phyloP scores from a whole-genome alignment of 441 rosid genomes.

The Pelargonium citronellum region DNA sequence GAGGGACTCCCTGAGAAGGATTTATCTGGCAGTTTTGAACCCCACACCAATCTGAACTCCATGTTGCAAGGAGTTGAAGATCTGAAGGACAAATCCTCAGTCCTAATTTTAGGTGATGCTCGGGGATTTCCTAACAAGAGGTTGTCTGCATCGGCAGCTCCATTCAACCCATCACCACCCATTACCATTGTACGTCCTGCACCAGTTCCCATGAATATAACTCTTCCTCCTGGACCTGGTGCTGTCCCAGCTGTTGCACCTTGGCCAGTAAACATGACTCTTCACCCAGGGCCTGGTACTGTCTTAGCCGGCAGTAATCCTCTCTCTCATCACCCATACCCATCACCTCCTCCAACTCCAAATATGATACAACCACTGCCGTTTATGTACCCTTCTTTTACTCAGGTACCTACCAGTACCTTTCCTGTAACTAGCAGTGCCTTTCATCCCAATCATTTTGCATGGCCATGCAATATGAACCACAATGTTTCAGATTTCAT shows the following conservation, averaged over 20 bases:
- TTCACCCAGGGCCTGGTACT: constrained; percentile 64
- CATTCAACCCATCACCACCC: constrained; percentile 60
- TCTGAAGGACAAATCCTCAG: constrained; percentile 39
- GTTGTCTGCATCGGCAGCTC: constrained; percentile 76
- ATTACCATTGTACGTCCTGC: constrained; percentile 50
- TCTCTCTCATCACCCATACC: constrained; percentile 59
- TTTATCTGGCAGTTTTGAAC: constrained; percentile 29
- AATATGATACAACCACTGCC: constrained; percentile 85
- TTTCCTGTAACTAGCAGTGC: constrained; percentile 72
- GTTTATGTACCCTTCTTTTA: constrained; percentile 74
- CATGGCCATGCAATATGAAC: constrained; percentile 71
- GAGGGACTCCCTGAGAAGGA: constrained; percentile 37
- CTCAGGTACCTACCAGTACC: constrained; percentile 63
- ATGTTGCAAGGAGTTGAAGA: constrained; percentile 36
- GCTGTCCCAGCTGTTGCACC: constrained; percentile 54
- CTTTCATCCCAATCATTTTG: constrained; percentile 78
- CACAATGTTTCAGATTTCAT: constrained; percentile 64
- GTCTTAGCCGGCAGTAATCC: constrained; percentile 43
- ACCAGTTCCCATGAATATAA: constrained; percentile 54
- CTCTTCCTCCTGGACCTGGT: constrained; percentile 51
- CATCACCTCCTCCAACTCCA: constrained; percentile 88
- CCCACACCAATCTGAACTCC: constrained; percentile 27
- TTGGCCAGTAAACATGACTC: constrained; percentile 84
- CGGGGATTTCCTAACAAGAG: constrained; percentile 57
- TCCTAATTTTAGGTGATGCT: constrained; percentile 40